phyloP scores from a whole-genome alignment of 257 asterid genomes.

The Scutellaria minor region DNA sequence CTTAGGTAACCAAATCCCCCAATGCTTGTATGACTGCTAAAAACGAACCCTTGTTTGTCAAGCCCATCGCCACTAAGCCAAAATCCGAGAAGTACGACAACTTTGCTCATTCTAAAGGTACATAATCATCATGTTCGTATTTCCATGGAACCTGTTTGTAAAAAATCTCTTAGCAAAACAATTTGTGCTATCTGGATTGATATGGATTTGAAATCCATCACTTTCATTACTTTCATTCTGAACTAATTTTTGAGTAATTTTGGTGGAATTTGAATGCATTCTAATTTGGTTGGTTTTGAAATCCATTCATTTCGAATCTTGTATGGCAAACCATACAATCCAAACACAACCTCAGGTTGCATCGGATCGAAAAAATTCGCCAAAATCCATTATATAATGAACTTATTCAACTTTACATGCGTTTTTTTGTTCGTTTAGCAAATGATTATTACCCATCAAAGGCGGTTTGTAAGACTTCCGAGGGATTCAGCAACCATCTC shows the following conservation, averaged over 20 bases:
- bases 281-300: too few species aligned
- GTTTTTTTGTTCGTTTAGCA: slow-evolving; percentile 24
- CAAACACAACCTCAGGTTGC: not conserved
- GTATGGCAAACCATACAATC: too few species aligned
- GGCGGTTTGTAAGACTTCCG: slow-evolving; percentile 41
- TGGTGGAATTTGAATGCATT: not conserved
- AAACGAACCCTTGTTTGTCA: slow-evolving; percentile 49
- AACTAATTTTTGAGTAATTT: not conserved
- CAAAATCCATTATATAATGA: not conserved
- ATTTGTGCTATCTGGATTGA: too few species aligned
- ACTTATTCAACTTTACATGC: not conserved
- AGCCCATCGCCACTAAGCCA: slow-evolving; percentile 51
- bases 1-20: slow-evolving; percentile 36
- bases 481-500: slow-evolving; percentile 58
- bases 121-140: slow-evolving; percentile 11
- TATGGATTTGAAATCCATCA: too few species aligned
- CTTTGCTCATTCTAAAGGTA: slow-evolving; percentile 57
- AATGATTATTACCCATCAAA: slow-evolving; percentile 41
- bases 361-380: too few species aligned
- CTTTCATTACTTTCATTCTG: too few species aligned
- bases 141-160: not conserved
- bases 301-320: too few species aligned
- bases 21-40: slow-evolving; percentile 25
- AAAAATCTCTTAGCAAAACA: not conserved
- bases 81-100: slow-evolving; percentile 41